phyloP scores from a whole-genome alignment of 805 yeast genomes.

The Wickerhamiella shivajii region DNA sequence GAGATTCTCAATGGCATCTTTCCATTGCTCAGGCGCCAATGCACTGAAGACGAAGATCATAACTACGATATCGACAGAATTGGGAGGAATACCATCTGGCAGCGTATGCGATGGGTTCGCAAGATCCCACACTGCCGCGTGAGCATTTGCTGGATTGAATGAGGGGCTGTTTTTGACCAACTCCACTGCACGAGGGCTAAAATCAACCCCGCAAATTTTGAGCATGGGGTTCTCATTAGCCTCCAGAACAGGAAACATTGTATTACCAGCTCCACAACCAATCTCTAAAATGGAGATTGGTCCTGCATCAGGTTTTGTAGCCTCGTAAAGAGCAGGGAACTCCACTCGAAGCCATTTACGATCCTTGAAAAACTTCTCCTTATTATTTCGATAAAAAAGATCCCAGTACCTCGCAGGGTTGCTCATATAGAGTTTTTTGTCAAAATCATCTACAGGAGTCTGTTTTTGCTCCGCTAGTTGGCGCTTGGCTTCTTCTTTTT shows the following conservation, averaged over 20 bases:
- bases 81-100: conserved; percentile 74
- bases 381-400: conserved; percentile 76
- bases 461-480: conserved; percentile 63
- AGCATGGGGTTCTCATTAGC: conserved; percentile 72
- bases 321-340: conserved; percentile 71
- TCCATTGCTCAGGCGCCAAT: conserved; percentile 83
- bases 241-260: conserved; percentile 75
- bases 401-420: conserved; percentile 96
- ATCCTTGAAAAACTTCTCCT: conserved; percentile 90
- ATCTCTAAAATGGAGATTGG: conserved; percentile 68
- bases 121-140: conserved; percentile 90
- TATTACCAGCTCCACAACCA: conserved; percentile 98
- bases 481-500: conserved; percentile 55
- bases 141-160: conserved; percentile 48
- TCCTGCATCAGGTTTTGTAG: conserved; percentile 60
- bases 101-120: conserved; percentile 56
- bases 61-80: conserved; percentile 81
- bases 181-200: conserved; percentile 78
- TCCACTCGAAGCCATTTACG: conserved; percentile 93
- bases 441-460: conserved; percentile 77
- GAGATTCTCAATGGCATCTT: conserved; percentile 57
- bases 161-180: conserved; percentile 52
- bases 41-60: conserved; percentile 94
- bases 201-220: conserved; percentile 73
- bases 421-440: conserved; percentile 56